These are phyloP conservation scores for Tripterygium wilfordii DNA, from an alignment of 177 flowering plant species.

Conservation along the genomic window DNA sequence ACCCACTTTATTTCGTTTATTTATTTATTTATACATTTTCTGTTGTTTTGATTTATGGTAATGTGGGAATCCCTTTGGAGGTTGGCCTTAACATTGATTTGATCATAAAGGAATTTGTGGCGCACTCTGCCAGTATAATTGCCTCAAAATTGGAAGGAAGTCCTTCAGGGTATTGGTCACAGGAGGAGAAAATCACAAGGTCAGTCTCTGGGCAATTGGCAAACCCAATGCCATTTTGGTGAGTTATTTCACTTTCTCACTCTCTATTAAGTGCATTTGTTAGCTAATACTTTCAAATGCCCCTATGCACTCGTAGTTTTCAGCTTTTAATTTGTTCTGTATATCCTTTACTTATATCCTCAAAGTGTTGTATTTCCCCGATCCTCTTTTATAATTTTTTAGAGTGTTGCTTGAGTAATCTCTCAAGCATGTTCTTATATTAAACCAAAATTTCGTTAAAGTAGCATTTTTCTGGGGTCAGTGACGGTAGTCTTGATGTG, in stretches of 20 bases:
- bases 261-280: no score
- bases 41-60: background rate
- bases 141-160: constrained; percentile 92
- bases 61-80: background rate
- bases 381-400: background rate
- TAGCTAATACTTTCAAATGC: no score
- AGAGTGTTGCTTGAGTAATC: no score
- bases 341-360: background rate
- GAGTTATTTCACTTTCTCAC: constrained; percentile 17
- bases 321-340: background rate
- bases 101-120: constrained; percentile 87
- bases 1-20: background rate
- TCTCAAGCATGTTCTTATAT: background rate
- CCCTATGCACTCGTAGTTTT: background rate
- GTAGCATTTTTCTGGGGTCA: no score
- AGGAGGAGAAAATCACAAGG: constrained; percentile 99
- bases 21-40: background rate
- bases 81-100: background rate
- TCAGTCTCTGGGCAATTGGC: constrained; percentile 97
- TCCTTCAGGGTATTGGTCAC: constrained; percentile 93
- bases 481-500: no score
- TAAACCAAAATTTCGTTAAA: no score
- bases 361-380: background rate
- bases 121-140: constrained; percentile 80
- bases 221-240: constrained; percentile 93